These are phyloP conservation scores for Coffea humblotiana DNA, from an alignment of 305 asterid species.

Conservation along the genomic window DNA sequence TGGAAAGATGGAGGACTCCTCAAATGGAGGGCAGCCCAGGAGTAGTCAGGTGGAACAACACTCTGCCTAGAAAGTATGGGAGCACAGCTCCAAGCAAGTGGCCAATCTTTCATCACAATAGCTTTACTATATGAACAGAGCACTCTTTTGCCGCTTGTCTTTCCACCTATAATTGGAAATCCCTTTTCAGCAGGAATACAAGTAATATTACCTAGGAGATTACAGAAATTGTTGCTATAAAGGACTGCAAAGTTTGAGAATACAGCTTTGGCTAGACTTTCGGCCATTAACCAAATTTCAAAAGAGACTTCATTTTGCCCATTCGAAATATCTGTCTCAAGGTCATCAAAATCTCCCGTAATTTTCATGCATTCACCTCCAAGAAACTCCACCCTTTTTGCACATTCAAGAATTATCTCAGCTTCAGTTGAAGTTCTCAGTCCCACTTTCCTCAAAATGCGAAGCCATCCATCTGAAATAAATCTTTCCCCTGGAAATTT, in stretches of 20 bases:
- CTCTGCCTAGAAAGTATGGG: constrained; percentile 81
- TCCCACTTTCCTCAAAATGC: constrained; percentile 75
- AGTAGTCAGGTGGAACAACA: constrained; percentile 90
- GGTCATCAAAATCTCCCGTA: constrained; percentile 51
- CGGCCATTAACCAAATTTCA: constrained; percentile 89
- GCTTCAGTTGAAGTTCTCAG: constrained; percentile 78
- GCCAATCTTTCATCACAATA: constrained; percentile 83
- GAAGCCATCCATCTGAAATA: constrained; percentile 87
- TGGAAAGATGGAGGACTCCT: constrained; percentile 88
- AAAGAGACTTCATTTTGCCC: constrained; percentile 69
- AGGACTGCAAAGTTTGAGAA: constrained; percentile 86
- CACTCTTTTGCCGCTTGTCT: constrained; percentile 75
- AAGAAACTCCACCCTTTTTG: constrained; percentile 87
- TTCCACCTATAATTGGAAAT: constrained; percentile 68
- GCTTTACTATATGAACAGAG: constrained; percentile 86
- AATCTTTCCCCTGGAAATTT: constrained; percentile 95
- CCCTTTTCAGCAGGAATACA: constrained; percentile 96
- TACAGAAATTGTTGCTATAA: constrained; percentile 87
- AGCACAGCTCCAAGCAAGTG: constrained; percentile 94
- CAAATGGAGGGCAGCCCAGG: constrained; percentile 85
- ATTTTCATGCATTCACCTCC: constrained; percentile 71
- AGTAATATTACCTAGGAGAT: constrained; percentile 75
- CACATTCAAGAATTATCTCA: constrained; percentile 89
- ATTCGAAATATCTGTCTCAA: constrained; percentile 50
- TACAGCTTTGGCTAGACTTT: constrained; percentile 70